Percentiles rank a stretch among this genome's conserved stretches.
phyloP scores from a whole-genome alignment of 78 protist genomes.

The Capsaspora owczarzaki region DNA sequence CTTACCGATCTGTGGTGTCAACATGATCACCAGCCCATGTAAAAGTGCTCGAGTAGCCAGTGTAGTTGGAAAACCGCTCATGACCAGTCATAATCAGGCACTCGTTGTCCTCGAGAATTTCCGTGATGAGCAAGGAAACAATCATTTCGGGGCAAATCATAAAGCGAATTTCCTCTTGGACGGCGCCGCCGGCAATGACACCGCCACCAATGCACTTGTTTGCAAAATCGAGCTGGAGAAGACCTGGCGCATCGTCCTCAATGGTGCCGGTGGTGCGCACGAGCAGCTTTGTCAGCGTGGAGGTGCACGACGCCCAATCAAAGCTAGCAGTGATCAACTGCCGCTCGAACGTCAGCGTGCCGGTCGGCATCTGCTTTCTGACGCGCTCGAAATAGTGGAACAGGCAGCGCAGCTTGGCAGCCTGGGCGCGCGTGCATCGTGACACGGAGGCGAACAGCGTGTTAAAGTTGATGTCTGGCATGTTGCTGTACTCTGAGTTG shows the following conservation, averaged over 20 bases:
- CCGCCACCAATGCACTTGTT: slow-evolving; percentile 61
- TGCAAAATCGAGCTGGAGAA: slow-evolving; percentile 57
- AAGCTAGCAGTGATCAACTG: too few species aligned
- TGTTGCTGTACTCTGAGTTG: background rate
- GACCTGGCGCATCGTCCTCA: slow-evolving; percentile 8
- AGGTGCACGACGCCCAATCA: background rate
- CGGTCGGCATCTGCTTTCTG: background rate
- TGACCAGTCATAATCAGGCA: slow-evolving; percentile 14
- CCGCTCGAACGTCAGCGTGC: background rate
- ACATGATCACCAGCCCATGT: background rate
- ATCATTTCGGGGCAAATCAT: slow-evolving; percentile 43
- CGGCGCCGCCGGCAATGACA: slow-evolving; percentile 45
- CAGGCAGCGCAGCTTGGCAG: background rate
- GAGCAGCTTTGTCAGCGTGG: background rate
- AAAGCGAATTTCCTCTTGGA: slow-evolving; percentile 63
- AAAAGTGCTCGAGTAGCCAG: slow-evolving; percentile 39
- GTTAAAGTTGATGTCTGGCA: background rate
- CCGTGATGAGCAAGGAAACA: slow-evolving; percentile 23
- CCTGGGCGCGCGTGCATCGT: background rate
- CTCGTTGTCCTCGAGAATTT: slow-evolving; percentile 9
- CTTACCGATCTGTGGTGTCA: background rate
- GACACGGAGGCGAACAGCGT: background rate
- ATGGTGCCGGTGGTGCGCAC: background rate
- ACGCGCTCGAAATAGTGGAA: background rate
- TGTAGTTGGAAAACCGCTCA: slow-evolving; percentile 16